phyloP scores from a whole-genome alignment of 2,329 filamentous ascomycete genomes.

The Tolypocladium tundrense region DNA sequence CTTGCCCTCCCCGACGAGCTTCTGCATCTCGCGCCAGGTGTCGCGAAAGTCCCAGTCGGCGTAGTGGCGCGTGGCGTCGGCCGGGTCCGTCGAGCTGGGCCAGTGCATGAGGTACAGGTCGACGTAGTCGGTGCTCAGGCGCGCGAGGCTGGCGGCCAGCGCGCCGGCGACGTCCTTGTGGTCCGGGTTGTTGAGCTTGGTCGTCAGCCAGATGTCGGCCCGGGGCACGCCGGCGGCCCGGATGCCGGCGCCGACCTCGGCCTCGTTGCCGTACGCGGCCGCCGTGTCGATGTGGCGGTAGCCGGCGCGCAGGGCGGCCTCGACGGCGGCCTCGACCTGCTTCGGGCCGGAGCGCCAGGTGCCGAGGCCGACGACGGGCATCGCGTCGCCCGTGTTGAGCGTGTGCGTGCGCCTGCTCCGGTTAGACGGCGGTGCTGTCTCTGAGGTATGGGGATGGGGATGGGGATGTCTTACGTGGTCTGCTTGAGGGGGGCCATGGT shows the following conservation, averaged over 20 bases:
- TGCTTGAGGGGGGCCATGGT: conserved; percentile 4
- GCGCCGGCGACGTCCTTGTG: conserved; percentile 59
- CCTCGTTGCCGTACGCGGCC: conserved; percentile 68
- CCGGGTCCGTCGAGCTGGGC: conserved; percentile 54
- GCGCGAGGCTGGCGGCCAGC: conserved; percentile 48
- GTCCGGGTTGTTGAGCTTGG: conserved; percentile 75
- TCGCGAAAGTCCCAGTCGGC: conserved; percentile 75
- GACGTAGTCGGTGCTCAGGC: conserved; percentile 53
- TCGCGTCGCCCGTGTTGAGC: conserved; percentile 68
- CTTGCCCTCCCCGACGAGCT: conserved; percentile 57
- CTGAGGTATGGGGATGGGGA: no score
- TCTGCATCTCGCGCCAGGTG: conserved; percentile 69
- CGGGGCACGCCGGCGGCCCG: conserved; percentile 54
- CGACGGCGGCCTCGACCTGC: conserved; percentile 61
- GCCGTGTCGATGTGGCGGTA: conserved; percentile 73
- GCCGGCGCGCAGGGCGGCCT: conserved; percentile 54
- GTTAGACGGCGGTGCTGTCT: not conserved
- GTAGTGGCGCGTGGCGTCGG: conserved; percentile 55
- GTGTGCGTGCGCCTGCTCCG: conserved; percentile 38
- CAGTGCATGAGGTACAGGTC: conserved; percentile 66
- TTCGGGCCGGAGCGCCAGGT: conserved; percentile 68
- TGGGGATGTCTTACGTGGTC: conserved; percentile 1
- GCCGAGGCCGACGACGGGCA: conserved; percentile 65
- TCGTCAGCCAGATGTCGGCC: conserved; percentile 60
- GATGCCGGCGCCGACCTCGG: conserved; percentile 57